phyloP scores from a whole-genome alignment of 2,329 filamentous ascomycete species.

The Xylariaceae sp. region DNA sequence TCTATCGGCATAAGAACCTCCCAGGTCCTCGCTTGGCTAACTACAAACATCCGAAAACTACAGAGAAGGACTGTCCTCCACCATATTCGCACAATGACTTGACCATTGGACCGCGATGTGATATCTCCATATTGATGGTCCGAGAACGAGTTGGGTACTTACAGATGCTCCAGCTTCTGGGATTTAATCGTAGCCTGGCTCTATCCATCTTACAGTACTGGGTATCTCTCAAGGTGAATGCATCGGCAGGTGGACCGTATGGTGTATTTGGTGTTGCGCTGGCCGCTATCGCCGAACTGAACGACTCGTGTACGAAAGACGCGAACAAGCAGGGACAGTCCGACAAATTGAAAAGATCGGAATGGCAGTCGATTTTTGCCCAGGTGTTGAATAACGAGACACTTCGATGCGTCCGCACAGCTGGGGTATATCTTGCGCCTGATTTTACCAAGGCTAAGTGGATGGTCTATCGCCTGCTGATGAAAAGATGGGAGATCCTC shows the following conservation, averaged over 20 bases:
- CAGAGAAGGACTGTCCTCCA: no score
- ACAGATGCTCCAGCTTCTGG: conserved; percentile 1
- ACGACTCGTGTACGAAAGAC: neutral
- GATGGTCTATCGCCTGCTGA: conserved; percentile 4
- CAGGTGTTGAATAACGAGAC: conserved; percentile 3
- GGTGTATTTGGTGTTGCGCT: conserved; percentile 7
- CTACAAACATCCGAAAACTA: no score
- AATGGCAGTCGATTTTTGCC: conserved; percentile 7
- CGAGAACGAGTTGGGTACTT: neutral
- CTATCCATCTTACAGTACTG: conserved; percentile 10
- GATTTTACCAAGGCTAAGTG: conserved; percentile 10
- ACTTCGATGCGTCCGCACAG: neutral
- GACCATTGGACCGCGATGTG: no score
- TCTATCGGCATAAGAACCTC: no score
- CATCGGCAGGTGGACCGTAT: conserved; percentile 10
- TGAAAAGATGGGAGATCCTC: neutral
- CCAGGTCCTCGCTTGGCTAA: no score
- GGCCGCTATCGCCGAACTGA: conserved; percentile 12
- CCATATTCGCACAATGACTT: no score
- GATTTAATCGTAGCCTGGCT: conserved; percentile 4
- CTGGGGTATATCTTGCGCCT: conserved; percentile 1
- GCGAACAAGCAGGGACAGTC: neutral
- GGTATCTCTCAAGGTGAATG: conserved; percentile 6
- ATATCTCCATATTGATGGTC: neutral
- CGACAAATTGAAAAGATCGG: neutral